These are phyloP conservation scores for Hypomyces perniciosus DNA, from an alignment of 2,329 filamentous ascomycete species.

Conservation along the genomic window DNA sequence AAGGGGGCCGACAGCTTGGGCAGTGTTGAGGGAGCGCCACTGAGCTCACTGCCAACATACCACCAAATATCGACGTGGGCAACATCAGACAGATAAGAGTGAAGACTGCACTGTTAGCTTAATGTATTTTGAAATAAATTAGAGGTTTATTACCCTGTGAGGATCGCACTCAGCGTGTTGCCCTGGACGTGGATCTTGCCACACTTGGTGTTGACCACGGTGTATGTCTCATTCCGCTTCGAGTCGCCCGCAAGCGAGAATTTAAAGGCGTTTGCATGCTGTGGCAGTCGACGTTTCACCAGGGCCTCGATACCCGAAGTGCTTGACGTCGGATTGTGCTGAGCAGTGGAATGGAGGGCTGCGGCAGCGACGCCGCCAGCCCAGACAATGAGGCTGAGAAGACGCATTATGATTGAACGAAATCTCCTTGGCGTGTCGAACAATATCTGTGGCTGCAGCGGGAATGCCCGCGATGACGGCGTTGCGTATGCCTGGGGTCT, in stretches of 20 bases:
- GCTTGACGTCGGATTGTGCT: no score
- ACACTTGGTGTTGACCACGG: slow-evolving; percentile 11
- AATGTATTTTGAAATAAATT: background rate
- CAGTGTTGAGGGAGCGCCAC: slow-evolving; percentile 14
- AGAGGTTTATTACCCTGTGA: slow-evolving; percentile 11
- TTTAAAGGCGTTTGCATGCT: slow-evolving; percentile 14
- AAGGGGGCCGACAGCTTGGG: slow-evolving; percentile 10
- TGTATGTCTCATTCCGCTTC: slow-evolving; percentile 13
- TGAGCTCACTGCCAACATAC: slow-evolving; percentile 15
- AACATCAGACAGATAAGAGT: slow-evolving; percentile 15
- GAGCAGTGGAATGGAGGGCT: no score
- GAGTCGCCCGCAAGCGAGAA: slow-evolving; percentile 4
- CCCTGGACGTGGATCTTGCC: slow-evolving; percentile 16
- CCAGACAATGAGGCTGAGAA: no score
- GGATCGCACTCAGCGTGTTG: slow-evolving; percentile 13
- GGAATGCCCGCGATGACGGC: no score
- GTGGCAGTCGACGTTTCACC: slow-evolving; percentile 15
- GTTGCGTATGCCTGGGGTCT: no score
- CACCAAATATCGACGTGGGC: slow-evolving; percentile 18
- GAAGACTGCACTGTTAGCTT: slow-evolving; percentile 8
- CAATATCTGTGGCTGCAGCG: no score
- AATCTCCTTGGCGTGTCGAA: no score
- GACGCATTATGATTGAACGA: no score
- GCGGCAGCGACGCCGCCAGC: no score
- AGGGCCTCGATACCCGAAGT: slow-evolving; percentile 14